Evolutionary conservation across 1,284 basidiomycete genomes (phyloP).

Genomic region (Pholiota adiposa): DNA sequence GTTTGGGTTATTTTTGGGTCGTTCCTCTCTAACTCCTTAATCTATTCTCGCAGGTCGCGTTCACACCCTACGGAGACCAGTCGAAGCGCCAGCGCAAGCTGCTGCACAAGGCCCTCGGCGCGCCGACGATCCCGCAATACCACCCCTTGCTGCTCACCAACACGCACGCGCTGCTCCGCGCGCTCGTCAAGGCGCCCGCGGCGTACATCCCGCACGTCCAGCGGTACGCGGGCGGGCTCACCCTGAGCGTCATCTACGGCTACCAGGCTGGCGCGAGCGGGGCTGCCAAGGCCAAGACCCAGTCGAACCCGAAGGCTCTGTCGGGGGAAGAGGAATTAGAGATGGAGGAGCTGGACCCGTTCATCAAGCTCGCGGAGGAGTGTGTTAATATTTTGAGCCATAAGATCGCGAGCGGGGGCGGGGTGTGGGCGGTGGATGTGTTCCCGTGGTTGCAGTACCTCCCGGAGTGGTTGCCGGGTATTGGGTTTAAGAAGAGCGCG

Average conservation of each 20-base stretch:
- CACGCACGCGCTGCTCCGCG: conserved; percentile 52
- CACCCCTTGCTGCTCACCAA: conserved; percentile 60
- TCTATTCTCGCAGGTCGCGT: conserved; percentile 52
- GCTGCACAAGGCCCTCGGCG: conserved; percentile 64
- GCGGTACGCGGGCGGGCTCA: conserved; percentile 64
- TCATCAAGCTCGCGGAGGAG: conserved; percentile 63
- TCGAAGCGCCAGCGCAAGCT: conserved; percentile 67
- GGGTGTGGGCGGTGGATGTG: conserved; percentile 64
- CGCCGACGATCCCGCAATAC: conserved; percentile 55
- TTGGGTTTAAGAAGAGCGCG: conserved; percentile 57
- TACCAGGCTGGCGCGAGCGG: conserved; percentile 57
- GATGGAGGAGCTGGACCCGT: conserved; percentile 50
- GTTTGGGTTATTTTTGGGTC: not conserved
- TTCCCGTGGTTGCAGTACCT: conserved; percentile 39
- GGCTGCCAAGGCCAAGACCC: conserved; percentile 29
- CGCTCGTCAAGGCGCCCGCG: conserved; percentile 46
- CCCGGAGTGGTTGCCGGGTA: conserved; percentile 49
- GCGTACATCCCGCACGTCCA: conserved; percentile 48
- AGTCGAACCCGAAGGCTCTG: not conserved
- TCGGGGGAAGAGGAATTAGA: not conserved
- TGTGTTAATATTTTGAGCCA: conserved; percentile 63
- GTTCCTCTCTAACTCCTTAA: not conserved
- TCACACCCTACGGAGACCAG: conserved; percentile 66
- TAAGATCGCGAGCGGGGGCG: conserved; percentile 63
- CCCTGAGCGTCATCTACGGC: conserved; percentile 67